Evolutionary conservation across 2,329 filamentous ascomycete species (phyloP), one percentile per base, ranked within the genome.

Genomic region (Chaetomium sp.): DNA sequence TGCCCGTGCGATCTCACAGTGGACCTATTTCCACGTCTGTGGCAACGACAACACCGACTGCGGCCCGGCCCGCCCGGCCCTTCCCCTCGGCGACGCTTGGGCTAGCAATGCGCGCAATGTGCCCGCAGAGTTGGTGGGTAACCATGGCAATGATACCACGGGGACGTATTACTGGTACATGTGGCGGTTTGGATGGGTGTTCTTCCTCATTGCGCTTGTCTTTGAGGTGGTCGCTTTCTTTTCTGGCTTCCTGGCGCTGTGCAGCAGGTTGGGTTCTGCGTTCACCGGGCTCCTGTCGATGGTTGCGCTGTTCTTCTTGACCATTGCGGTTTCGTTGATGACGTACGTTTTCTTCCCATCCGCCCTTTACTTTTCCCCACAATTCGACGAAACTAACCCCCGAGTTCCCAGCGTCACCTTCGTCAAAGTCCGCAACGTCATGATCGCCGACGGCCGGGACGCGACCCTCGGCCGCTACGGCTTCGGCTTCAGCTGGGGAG

Each of bases 111-210:
- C 80, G 27, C 43, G 62, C 2, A 71, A 71, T 42, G 76, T 71
- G 0, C 80, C 80, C 12, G 49, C 59, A 0, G 68, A 66, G 5
- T 70, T 84, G n/a, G 65, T 72, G 40, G 79, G 86, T 74, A 55
- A 61, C 8, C 77, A 84, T 63, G 81, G 74, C 57, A 72, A 73
- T 57, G 61, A 72, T 56, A 85, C 81, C 3, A 86, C 83, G 5
- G 79, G 77, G 59, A 69, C 60, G 27, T 72, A 74, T 61, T 95
- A 85, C 77, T 97, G 80, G 75, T 89, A 91, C 73, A 79, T 94
- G 68, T 95, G 90, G 75, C 84, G 92, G 42, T 96, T 96, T 76
- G 87, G 89, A 71, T 97, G 92, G 81, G 89, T 91, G 40, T 94
- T 96, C 72, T 88, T 88, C 75, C 76, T 97, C 55, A 86, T 97